Base-by-base conservation (phyloP, 1,139 yeast species). In the Arxiozyma slooffiae region DNA sequence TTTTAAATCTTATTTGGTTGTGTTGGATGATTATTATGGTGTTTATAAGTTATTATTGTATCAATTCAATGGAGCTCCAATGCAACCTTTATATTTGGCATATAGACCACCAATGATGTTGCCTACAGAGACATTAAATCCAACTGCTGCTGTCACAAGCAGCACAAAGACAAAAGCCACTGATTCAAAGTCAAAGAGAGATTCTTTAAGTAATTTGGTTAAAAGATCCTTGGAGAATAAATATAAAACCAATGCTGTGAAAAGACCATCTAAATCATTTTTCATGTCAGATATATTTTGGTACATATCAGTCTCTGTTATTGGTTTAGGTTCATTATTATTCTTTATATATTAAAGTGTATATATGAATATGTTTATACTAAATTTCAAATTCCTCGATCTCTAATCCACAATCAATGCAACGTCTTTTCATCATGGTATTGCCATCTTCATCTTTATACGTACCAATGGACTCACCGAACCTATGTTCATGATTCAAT, bases 51-150 rank as follows among this genome's bases (percentile, higher is more conserved):
- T 92, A 52, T 84, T 83, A 56, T 73, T 92, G 55, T 85, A 77
- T 70, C 81, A 84, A 70, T 84, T 79, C 60, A 96, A 89, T 67
- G 97, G 97, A 21, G 69, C 86, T 21, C 80, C 80, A 51, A 71
- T 85, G 76, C 94, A 88, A 59, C 97, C 98, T 0, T 70, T 92
- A 60, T 92, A 87, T 67, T 76, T 92, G 69, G 96, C 94, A 3
- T 92, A 90, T 72, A 79, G 78, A 63, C 98, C 98, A 8, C 95
- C 98, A 20, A 75, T 85, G 78, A 92, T 92, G 98, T 78, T 92
- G 56, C 98, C 98, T 22, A 92, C 98, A 1, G 71, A 69, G 51
- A 90, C 97, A 1, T 73, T 92, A 75, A 90, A 89, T 67, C 97
- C 97, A 30, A 87, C 96, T 3, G 50, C 47, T n/a, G 74, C 74